Base-by-base conservation (phyloP, 2,329 filamentous ascomycete genomes). In the Sclerotinia sclerotiorum region DNA sequence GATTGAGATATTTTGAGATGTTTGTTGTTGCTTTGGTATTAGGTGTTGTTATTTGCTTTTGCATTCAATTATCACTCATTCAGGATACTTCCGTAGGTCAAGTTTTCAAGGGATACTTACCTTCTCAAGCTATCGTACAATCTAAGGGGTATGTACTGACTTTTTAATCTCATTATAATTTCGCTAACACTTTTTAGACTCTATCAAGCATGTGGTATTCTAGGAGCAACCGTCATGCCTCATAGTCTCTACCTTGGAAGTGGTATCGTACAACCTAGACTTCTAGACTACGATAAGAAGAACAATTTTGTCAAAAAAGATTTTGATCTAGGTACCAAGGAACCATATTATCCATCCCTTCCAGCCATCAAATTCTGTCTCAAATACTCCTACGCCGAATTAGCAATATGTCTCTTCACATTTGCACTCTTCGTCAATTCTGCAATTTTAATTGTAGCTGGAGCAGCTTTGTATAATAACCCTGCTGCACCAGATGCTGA, bases 391-490 rank as follows among this genome's bases (percentile, higher is more conserved):
- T 88, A 91, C 68, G 80, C 85, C 27, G 92, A 95, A 76, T 81
- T 94, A 13, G 82, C 86, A 8, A 76, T 93, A 19, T 90, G 89
- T 0, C 87, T 95, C 48, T 92, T 93, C 77, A 92, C 90, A 0
- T 94, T 94, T 77, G 92, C 92, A 0, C 84, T 95, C 4, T 95
- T 95, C 75, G 90, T 94, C 75, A 95, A 95, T 81, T 91, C 87
- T 66, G 85, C 91, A 48, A 94, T 95, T 74, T 84, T 95, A 19
- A 93, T 95, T 73, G 89, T 93, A 17, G 89, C 93, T 0, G 93
- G 93, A 32, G 88, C 91, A 0, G 89, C 90, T 0, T 84, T 97
- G 0, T 93, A 90, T 76, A 79, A 84, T 4, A 85, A 68, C n/a
- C 65, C 56, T 24, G 61, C 85, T 3, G 90, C 90, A 1, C 80